Evolutionary conservation across 169 alveolate species (phyloP).

Genomic region (Plasmodium fragile): DNA sequence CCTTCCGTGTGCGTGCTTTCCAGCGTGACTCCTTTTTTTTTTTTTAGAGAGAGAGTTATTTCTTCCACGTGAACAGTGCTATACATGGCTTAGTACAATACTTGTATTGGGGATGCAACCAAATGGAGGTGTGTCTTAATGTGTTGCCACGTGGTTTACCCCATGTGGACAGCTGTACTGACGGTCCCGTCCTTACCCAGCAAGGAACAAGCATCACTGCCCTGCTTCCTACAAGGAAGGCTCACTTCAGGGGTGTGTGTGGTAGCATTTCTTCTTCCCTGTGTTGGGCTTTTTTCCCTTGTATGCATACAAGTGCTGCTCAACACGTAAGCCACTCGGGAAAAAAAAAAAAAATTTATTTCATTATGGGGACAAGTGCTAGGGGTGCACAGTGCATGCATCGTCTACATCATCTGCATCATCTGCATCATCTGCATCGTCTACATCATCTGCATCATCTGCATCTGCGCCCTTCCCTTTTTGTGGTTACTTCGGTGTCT

Average conservation of each 20-base stretch:
- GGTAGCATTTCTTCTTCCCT: not conserved
- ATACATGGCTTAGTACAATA: not conserved
- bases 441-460: not conserved
- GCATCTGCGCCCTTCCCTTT: not conserved
- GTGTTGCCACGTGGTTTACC: not conserved
- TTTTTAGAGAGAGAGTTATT: not conserved
- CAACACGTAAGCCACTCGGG: not conserved
- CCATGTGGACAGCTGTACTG: not conserved
- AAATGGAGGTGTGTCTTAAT: not conserved
- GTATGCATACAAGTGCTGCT: slow-evolving; percentile 34
- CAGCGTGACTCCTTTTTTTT: not conserved
- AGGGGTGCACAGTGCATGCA: not conserved
- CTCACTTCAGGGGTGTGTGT: not conserved
- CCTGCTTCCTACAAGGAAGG: not conserved
- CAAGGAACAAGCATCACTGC: not conserved
- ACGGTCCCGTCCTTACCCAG: not conserved
- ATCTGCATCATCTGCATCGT: not conserved
- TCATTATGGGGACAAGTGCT: not conserved
- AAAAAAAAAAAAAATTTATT: not conserved
- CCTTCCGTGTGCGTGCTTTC: not conserved
- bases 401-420: too few species aligned
- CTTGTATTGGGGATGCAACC: not conserved
- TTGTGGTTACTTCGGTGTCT: not conserved
- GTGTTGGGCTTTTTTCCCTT: not conserved
- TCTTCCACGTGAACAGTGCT: not conserved